These are phyloP conservation scores for Globisporangium nodosum DNA, from an alignment of 352 stramenopile genomes.

Conservation along the genomic window DNA sequence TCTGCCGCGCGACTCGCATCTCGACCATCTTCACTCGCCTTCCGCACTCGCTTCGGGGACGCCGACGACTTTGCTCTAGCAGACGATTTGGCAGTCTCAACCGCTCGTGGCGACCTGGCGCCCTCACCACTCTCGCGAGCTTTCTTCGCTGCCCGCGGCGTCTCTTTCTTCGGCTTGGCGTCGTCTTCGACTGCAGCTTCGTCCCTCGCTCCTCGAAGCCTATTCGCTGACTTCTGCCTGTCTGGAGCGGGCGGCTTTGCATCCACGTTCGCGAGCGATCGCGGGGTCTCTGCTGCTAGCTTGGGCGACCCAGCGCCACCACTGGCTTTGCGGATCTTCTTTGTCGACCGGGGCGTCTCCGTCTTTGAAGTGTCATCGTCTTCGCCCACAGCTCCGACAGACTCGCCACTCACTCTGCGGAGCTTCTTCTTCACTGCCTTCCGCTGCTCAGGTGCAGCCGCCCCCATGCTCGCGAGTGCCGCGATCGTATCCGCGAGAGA, in stretches of 20 bases:
- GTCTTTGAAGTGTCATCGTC: not conserved
- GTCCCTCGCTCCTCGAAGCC: not conserved
- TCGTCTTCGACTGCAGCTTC: not conserved
- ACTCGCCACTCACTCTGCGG: not conserved
- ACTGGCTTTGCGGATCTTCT: not conserved
- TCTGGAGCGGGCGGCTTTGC: not conserved
- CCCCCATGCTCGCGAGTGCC: not conserved
- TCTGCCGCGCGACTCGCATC: not conserved
- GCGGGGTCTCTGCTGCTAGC: not conserved
- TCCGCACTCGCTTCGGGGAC: not conserved
- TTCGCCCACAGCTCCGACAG: not conserved
- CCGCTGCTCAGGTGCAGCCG: not conserved
- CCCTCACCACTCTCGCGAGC: not conserved
- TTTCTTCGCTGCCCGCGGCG: not conserved
- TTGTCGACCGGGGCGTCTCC: not conserved
- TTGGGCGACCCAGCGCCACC: not conserved
- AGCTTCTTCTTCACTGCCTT: constrained; percentile 1
- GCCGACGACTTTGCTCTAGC: not conserved
- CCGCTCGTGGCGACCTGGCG: not conserved
- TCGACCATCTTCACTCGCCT: not conserved
- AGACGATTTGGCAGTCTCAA: not conserved
- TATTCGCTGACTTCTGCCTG: not conserved
- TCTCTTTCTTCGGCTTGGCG: not conserved
- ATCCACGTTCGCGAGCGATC: not conserved
- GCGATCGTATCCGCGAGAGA: not conserved